phyloP scores from a whole-genome alignment of 2,329 filamentous ascomycete species.

The Metarhizium brunneum region DNA sequence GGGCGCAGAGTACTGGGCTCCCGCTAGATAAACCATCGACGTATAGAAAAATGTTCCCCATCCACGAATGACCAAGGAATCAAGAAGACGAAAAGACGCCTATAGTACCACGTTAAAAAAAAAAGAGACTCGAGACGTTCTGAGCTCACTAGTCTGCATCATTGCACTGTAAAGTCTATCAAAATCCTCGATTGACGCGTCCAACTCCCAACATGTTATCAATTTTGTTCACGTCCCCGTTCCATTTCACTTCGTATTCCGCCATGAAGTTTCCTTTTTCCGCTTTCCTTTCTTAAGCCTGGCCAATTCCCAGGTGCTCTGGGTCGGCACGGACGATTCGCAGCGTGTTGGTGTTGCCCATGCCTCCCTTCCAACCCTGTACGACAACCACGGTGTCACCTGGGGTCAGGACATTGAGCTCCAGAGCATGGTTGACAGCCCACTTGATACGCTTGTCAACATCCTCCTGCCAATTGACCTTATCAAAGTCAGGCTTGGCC shows the following conservation, averaged over 20 bases:
- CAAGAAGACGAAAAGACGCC: constrained; percentile 25
- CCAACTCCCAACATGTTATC: not conserved
- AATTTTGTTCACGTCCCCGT: not conserved
- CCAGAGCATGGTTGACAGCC: constrained; percentile 81
- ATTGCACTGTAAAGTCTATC: not conserved
- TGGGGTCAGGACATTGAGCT: constrained; percentile 64
- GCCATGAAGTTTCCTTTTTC: not conserved
- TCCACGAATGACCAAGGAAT: too few species aligned
- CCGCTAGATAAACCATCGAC: too few species aligned
- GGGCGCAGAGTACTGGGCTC: too few species aligned
- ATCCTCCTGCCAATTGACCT: constrained; percentile 96
- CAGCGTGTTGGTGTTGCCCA: constrained; percentile 83
- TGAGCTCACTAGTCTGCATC: not conserved
- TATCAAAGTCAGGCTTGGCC: constrained; percentile 86
- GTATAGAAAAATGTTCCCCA: too few species aligned
- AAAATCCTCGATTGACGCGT: not conserved
- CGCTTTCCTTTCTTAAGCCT: constrained; percentile 16
- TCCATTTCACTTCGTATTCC: not conserved
- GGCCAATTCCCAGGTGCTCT: constrained; percentile 47
- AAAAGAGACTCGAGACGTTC: not conserved
- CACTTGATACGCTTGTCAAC: constrained; percentile 96
- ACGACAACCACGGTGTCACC: constrained; percentile 75
- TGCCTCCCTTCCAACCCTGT: constrained; percentile 84
- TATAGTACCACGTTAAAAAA: not conserved
- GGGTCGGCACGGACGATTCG: constrained; percentile 54